Evolutionary conservation across 495 filamentous ascomycete species (phyloP), one percentile per base, ranked within the genome.

Genomic region (Daldinia caldariorum): DNA sequence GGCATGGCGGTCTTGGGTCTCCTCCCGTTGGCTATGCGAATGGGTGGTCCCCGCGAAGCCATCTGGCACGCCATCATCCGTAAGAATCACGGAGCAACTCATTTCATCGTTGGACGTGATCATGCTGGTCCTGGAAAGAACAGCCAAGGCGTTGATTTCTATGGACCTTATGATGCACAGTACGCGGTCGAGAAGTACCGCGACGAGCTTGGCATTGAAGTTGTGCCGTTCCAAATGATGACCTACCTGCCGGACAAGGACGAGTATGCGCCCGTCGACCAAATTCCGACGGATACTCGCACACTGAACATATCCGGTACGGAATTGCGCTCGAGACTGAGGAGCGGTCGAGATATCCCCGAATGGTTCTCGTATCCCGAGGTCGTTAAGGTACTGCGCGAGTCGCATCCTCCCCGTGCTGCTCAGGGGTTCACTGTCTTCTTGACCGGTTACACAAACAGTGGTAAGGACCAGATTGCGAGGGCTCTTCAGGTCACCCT

Each of bases 21-120:
- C 39, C 87, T 99, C 4, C 94, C 94, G 49, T 85, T 99, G 57
- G 95, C 95, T 68, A 99, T 99, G 95, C 92, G 95, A 77, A 99
- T 99, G 95, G 95, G 94, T 73, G 95, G 95, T 72, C 95, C 95
- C 56, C 92, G 95, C 71, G 95, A 99, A 85, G 95, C 95, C 70
- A 94, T 99, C 83, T 99, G 95, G 95, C 95, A 99, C 85, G 95
- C 95, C 70, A 98, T 99, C 76, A 99, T 99, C 86, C 93, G 95
- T 74, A 99, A 98, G 88, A 99, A 99, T 82, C 93, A 97, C 83
- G 95, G 95, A 70, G 93, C 94, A 39, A 98, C 96, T 13, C 95
- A 99, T 87, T 99, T 99, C 88, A 99, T 99, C 75, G 94, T 99
- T 61, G 95, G 95, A 31, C 92, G 95, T 81, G 95, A 99, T 79